These are phyloP conservation scores for Saxophila tyrrhenica DNA, from an alignment of 495 filamentous ascomycete genomes.

Conservation along the genomic window DNA sequence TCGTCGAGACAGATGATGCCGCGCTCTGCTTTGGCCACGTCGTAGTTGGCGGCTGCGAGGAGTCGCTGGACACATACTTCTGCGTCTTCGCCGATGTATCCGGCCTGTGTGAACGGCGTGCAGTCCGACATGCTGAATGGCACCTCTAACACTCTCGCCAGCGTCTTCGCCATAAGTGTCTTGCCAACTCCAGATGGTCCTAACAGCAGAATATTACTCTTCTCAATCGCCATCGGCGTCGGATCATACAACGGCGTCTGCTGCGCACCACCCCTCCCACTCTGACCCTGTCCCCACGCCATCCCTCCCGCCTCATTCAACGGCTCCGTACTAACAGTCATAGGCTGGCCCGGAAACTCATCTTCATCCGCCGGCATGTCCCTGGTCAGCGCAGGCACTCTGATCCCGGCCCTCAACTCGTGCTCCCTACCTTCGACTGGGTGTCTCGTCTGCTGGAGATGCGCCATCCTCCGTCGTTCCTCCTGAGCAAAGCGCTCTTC, in stretches of 20 bases:
- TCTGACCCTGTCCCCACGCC: background rate
- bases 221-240: conserved; percentile 71
- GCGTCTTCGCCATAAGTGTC: conserved; percentile 82
- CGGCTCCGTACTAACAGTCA: conserved; percentile 35
- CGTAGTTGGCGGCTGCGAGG: conserved; percentile 80
- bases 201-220: conserved; percentile 87
- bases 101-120: conserved; percentile 92
- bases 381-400: conserved; percentile 19
- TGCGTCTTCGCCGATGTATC: conserved; percentile 94
- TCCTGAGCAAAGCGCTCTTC: conserved; percentile 50
- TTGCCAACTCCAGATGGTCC: conserved; percentile 95
- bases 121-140: conserved; percentile 97
- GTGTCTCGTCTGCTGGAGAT: conserved; percentile 21
- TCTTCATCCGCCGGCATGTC: conserved; percentile 38
- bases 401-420: conserved; percentile 11
- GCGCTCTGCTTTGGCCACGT: conserved; percentile 70
- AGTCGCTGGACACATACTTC: conserved; percentile 86
- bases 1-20: conserved; percentile 95
- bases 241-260: conserved; percentile 34
- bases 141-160: conserved; percentile 71
- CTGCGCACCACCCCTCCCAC: background rate
- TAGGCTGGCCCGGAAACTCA: conserved; percentile 66
- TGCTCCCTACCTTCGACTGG: conserved; percentile 43
- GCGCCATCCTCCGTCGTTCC: conserved; percentile 33
- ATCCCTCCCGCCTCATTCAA: background rate